Base-by-base conservation (phyloP, 306 rosid genomes). In the cucumber (Cucumis sativus) region DNA sequence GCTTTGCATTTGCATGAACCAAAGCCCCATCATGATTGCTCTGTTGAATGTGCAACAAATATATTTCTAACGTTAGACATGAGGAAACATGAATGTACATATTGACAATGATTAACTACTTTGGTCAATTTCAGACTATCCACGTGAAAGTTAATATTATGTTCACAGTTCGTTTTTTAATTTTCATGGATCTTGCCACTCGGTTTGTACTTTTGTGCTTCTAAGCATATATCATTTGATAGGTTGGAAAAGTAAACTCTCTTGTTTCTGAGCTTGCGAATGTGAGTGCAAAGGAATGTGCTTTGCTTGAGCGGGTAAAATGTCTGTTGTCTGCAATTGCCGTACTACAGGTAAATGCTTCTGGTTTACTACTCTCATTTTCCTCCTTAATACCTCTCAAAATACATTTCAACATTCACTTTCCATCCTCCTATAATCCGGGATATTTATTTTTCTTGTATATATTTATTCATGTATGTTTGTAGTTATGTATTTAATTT, bases 1-100 rank as follows among this genome's bases (percentile, higher is more conserved):
- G 89, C 84, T 92, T 94, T 56, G 85, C 98, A 68, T 88, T 91
- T 20, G 95, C 84, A 79, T 92, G 97, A 84, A 94, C 96, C 95
- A 92, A 85, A 94, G 80, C 78, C 97, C 98, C 97, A 88, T 90
- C 97, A 94, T 92, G 78, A 90, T 88, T 33, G 97, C 97, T 84
- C 98, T 92, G 88, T 61, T 80, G 83, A 81, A 84, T 65, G 47
- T 66, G 13, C 43, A 15, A 33, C 40, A 28, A 55, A 74, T 51
- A 18, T 10, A 74, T 55, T 51, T 39, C 18, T 10, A n/a, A 35
- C 39, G 58, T 56, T 14, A 21, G 78, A 76, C 25, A 57, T 16
- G 77, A 73, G 84, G 59, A 76, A 79, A 41, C 56, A 55, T 25
- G 77, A 85, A 12, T 64, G 25, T 58, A 61, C 45, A 81, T 60